A percentile compares a stretch with the other conserved stretches of the same genome.
Evolutionary conservation across 768 basidiomycete species (phyloP).

Genomic region (Termitomyces eurrhizus): DNA sequence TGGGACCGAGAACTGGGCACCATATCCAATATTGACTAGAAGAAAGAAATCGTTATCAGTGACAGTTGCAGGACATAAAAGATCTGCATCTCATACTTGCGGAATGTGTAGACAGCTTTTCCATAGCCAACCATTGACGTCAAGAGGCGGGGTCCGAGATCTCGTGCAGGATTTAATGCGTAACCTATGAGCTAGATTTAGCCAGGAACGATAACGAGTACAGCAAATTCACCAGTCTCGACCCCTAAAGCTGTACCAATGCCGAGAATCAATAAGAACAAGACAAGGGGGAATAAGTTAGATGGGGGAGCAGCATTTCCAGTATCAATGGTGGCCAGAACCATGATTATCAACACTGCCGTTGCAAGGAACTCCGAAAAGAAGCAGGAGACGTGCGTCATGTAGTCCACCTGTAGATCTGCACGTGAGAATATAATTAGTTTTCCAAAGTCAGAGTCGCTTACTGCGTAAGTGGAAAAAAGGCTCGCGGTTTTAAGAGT

Average conservation of each 20-base stretch:
- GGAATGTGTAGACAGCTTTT: slow-evolving; percentile 35
- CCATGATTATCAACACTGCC: slow-evolving; percentile 51
- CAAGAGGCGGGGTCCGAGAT: slow-evolving; percentile 61
- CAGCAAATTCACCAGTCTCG: slow-evolving; percentile 43
- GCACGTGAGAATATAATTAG: not conserved
- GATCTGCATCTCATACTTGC: slow-evolving; percentile 32
- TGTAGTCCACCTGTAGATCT: slow-evolving; percentile 20
- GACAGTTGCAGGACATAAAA: not conserved
- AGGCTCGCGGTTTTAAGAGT: slow-evolving; percentile 53
- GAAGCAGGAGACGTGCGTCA: slow-evolving; percentile 37
- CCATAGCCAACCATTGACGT: slow-evolving; percentile 75
- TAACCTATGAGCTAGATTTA: slow-evolving; percentile 20
- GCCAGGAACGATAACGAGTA: not conserved
- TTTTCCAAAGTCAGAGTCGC: slow-evolving; percentile 15
- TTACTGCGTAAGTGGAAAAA: slow-evolving; percentile 59
- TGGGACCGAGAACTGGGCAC: slow-evolving; percentile 59
- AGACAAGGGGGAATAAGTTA: slow-evolving; percentile 50
- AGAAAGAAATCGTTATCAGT: not conserved
- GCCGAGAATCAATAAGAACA: slow-evolving; percentile 58
- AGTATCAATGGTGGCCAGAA: slow-evolving; percentile 53
- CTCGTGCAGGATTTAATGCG: slow-evolving; percentile 34
- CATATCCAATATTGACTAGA: slow-evolving; percentile 68
- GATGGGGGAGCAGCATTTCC: slow-evolving; percentile 44
- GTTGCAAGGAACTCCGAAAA: slow-evolving; percentile 58
- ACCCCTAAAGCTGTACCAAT: slow-evolving; percentile 58